These are phyloP conservation scores for Trifolium pratense DNA, from an alignment of 306 rosid genomes.

Conservation along the genomic window DNA sequence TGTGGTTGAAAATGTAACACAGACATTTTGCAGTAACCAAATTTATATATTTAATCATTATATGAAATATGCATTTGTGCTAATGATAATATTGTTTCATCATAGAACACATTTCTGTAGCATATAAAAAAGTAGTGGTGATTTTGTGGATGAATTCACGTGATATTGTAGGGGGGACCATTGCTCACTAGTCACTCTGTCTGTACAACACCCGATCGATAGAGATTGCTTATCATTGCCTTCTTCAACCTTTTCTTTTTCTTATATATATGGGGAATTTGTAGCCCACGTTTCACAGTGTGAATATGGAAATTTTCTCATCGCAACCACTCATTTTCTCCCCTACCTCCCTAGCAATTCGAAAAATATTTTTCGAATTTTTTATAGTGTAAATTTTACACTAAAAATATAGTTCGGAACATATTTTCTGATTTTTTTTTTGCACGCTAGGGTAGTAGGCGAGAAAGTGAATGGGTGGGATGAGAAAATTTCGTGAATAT, in stretches of 20 bases:
- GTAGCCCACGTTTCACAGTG: constrained; percentile 41
- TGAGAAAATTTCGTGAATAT: too few relatives aligned
- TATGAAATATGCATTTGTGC: background rate
- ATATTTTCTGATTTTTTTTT: too few relatives aligned
- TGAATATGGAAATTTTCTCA: too few relatives aligned
- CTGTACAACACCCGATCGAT: constrained; percentile 31
- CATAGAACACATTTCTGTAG: background rate
- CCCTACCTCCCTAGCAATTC: too few relatives aligned
- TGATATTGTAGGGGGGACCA: constrained; percentile 42
- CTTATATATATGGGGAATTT: constrained; percentile 32
- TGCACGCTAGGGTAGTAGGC: too few relatives aligned
- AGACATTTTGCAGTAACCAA: background rate
- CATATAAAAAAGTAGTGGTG: background rate
- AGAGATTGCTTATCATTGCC: constrained; percentile 25
- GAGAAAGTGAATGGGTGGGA: too few relatives aligned
- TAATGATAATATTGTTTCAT: background rate
- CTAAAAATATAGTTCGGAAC: too few relatives aligned
- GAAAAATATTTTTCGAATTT: too few relatives aligned
- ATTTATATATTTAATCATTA: background rate
- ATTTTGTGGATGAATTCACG: constrained; percentile 25
- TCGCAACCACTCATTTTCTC: too few relatives aligned
- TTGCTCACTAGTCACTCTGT: constrained; percentile 8
- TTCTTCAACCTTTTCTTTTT: constrained; percentile 17
- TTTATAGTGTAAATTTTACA: too few relatives aligned
- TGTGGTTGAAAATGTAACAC: background rate